These are phyloP conservation scores for Aciculosporium take DNA, from an alignment of 2,329 filamentous ascomycete genomes.

Conservation along the genomic window DNA sequence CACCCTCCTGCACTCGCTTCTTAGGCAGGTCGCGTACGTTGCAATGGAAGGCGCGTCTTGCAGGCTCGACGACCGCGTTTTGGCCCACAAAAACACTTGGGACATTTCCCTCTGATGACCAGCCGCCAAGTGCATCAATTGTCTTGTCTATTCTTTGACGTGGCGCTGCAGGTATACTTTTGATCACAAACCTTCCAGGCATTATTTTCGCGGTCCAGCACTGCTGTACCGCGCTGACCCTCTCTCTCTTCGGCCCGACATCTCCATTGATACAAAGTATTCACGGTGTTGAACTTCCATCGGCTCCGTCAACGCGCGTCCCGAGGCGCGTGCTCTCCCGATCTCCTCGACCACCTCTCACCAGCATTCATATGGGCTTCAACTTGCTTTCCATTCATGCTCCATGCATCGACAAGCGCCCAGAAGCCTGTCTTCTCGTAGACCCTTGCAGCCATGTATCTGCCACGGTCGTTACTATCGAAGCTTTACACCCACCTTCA, in stretches of 20 bases:
- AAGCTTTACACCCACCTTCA: conserved; percentile 86
- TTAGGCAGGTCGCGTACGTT: conserved; percentile 2
- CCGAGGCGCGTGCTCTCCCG: background rate
- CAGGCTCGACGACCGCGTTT: conserved; percentile 13
- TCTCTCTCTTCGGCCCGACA: background rate
- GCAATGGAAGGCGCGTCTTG: conserved; percentile 12
- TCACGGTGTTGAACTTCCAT: background rate
- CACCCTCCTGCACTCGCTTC: too few species aligned
- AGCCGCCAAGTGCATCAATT: background rate
- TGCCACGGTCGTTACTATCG: conserved; percentile 76
- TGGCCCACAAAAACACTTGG: conserved; percentile 11
- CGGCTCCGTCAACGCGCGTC: background rate
- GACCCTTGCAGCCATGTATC: conserved; percentile 56
- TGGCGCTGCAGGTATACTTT: background rate
- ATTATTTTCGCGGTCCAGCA: background rate
- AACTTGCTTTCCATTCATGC: conserved; percentile 6
- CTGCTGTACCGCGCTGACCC: background rate
- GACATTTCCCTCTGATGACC: background rate
- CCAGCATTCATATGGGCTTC: conserved; percentile 4
- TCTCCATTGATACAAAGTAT: background rate
- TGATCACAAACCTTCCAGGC: background rate
- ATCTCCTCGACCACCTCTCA: conserved; percentile 2
- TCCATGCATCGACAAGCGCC: conserved; percentile 14
- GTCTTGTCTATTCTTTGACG: background rate
- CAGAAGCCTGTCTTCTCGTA: conserved; percentile 16